Conservation (phyloP, 306 rosid genomes). For the Cucumis melo region DNA sequence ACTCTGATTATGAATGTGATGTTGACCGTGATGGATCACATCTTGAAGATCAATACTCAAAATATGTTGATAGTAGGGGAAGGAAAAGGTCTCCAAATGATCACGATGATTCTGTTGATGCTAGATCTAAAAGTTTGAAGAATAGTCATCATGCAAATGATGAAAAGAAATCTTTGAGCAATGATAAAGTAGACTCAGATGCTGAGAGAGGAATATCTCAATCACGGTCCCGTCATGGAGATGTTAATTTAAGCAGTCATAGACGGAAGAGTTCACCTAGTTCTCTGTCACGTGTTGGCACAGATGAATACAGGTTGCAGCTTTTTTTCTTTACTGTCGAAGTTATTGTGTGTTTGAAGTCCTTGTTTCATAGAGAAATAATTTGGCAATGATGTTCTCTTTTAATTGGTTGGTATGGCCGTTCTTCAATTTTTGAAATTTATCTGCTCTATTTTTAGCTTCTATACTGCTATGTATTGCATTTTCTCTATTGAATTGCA, state of each 20-base stretch:
- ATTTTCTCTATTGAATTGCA: neutral
- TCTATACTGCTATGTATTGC: neutral
- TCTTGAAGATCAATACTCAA: constrained; percentile 42
- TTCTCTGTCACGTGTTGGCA: constrained; percentile 36
- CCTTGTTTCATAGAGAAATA: neutral
- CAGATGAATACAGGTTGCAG: constrained; percentile 64
- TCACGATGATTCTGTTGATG: constrained; percentile 51
- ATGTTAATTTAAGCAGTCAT: constrained; percentile 33
- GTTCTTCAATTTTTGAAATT: neutral
- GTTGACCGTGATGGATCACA: constrained; percentile 60
- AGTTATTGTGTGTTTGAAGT: neutral
- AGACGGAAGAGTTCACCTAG: constrained; percentile 66
- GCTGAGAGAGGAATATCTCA: constrained; percentile 66
- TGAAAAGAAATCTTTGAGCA: constrained; percentile 58
- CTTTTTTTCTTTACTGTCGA: neutral
- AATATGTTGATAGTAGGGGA: constrained; percentile 58
- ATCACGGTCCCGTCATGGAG: constrained; percentile 47
- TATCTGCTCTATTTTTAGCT: neutral
- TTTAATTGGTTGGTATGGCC: neutral
- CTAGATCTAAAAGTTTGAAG: constrained; percentile 55
- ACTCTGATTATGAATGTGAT: constrained; percentile 23
- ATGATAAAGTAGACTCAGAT: constrained; percentile 59
- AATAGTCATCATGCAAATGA: constrained; percentile 37
- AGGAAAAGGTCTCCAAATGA: constrained; percentile 77
- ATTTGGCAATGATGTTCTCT: neutral